Evolutionary conservation across 139 green algal genomes (phyloP), one percentile per base, ranked within the genome.

Genomic region (Diplosphaera chodatii): DNA sequence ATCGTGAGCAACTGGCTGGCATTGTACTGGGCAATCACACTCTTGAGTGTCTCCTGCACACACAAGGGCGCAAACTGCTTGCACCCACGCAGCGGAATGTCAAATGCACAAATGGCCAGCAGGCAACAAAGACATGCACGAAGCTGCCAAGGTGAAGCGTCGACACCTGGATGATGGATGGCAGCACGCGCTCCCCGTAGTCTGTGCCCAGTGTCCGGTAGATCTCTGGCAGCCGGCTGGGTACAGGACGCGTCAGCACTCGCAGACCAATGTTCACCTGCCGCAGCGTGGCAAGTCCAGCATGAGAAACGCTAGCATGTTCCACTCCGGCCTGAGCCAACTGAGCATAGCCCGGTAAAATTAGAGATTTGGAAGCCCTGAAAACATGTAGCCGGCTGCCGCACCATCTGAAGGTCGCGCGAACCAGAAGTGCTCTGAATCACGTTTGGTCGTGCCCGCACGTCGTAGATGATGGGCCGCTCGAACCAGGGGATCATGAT

Each of bases 1-100:
- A 95, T 91, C 0, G 95, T 99, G 34, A 99, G 85, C 77, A 99
- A 86, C 86, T 99, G 93, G 65, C 77, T 90, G 40, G 95, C 95
- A 82, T 99, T 99, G 86, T 99, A 99, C 76, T 96, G 92, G 31
- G 95, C 95, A 40, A 99, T 92, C n/a, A 99, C 95, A 25, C 80
- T 89, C 81, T 98, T 98, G 32, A 98, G 76, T 0, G 92, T 97
- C 79, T 98, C 92, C 85, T n/a, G n/a, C n/a, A n/a, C n/a, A n/a
- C n/a, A n/a, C n/a, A n/a, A n/a, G n/a, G n/a, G n/a, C n/a, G n/a
- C n/a, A n/a, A n/a, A n/a, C n/a, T n/a, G n/a, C n/a, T n/a, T n/a
- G n/a, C n/a, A n/a, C n/a, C n/a, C n/a, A n/a, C n/a, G n/a, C n/a
- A n/a, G n/a, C n/a, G n/a, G n/a, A n/a, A n/a, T n/a, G n/a, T n/a